Conservation (phyloP, 2,329 filamentous ascomycete genomes). For the Ophiostoma himal-ulmi region DNA sequence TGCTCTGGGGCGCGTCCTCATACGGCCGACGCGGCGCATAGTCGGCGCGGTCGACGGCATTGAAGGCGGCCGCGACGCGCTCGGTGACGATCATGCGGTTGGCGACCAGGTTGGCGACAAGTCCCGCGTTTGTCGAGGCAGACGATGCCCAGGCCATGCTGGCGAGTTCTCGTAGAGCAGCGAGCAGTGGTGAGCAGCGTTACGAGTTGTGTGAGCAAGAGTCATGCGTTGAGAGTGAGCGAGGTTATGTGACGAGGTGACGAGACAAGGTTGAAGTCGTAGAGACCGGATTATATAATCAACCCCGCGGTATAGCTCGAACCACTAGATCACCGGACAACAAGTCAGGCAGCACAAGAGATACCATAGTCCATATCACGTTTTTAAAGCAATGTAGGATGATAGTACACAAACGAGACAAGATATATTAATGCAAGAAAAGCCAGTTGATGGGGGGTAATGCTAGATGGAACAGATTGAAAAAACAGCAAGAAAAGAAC, state of each 20-base stretch:
- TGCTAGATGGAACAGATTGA: background rate
- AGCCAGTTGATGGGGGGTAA: background rate
- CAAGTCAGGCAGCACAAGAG: background rate
- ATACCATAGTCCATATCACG: no score
- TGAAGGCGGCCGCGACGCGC: slow-evolving; percentile 72
- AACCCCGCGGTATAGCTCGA: no score
- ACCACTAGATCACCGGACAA: background rate
- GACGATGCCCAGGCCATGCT: slow-evolving; percentile 87
- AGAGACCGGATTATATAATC: no score
- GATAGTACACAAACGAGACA: no score
- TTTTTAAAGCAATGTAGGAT: no score
- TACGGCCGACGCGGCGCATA: slow-evolving; percentile 71
- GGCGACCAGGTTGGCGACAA: slow-evolving; percentile 71
- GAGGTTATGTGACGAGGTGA: no score
- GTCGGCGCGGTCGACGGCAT: slow-evolving; percentile 81
- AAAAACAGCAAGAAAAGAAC: background rate
- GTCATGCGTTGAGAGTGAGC: background rate
- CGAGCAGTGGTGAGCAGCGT: background rate
- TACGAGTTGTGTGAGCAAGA: background rate
- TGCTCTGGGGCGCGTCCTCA: slow-evolving; percentile 49
- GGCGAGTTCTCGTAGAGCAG: slow-evolving; percentile 20
- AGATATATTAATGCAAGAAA: background rate
- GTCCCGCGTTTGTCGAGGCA: slow-evolving; percentile 64
- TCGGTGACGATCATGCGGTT: slow-evolving; percentile 67
- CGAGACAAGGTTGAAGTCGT: no score